Evolutionary conservation across 345 rosid species (phyloP).

Genomic region (Chamaenerion angustifolium): DNA sequence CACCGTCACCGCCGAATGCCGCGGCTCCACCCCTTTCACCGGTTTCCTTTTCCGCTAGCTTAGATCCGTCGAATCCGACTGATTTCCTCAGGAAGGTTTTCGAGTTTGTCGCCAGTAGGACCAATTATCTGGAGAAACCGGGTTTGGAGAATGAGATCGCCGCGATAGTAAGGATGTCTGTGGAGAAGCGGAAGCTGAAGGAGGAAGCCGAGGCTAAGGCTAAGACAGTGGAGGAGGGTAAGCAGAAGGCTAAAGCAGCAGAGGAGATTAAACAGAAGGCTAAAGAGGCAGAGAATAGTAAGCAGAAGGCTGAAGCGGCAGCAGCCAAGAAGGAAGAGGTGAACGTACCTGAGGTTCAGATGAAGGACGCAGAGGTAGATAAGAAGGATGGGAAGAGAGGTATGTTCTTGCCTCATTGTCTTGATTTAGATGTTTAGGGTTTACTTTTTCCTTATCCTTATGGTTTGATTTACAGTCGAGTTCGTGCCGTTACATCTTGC

Average conservation of each 20-base stretch:
- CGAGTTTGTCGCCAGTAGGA: slow-evolving; percentile 56
- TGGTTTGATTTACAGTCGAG: too few species aligned
- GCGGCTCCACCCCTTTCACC: slow-evolving; percentile 16
- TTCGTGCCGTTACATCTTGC: too few species aligned
- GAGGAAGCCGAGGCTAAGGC: slow-evolving; percentile 15
- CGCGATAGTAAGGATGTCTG: slow-evolving; percentile 30
- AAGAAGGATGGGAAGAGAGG: slow-evolving; percentile 20
- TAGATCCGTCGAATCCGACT: slow-evolving; percentile 57
- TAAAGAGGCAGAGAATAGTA: slow-evolving; percentile 12
- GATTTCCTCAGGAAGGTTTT: slow-evolving; percentile 52
- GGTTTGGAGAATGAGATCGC: slow-evolving; percentile 54
- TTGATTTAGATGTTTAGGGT: background rate
- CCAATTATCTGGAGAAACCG: slow-evolving; percentile 44
- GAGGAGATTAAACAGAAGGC: slow-evolving; percentile 23
- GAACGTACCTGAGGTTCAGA: too few species aligned
- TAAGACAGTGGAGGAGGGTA: slow-evolving; percentile 12
- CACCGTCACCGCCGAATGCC: slow-evolving; percentile 8
- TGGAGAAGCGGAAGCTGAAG: slow-evolving; percentile 36
- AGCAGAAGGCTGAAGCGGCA: too few species aligned
- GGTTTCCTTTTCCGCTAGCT: slow-evolving; percentile 31
- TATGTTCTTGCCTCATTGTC: background rate
- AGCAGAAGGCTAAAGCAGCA: slow-evolving; percentile 2
- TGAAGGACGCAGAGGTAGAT: too few species aligned
- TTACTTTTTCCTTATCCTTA: too few species aligned
- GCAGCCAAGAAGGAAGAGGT: too few species aligned